Base-by-base conservation (phyloP, 2,329 filamentous ascomycete genomes). In the Penicillium sp. region DNA sequence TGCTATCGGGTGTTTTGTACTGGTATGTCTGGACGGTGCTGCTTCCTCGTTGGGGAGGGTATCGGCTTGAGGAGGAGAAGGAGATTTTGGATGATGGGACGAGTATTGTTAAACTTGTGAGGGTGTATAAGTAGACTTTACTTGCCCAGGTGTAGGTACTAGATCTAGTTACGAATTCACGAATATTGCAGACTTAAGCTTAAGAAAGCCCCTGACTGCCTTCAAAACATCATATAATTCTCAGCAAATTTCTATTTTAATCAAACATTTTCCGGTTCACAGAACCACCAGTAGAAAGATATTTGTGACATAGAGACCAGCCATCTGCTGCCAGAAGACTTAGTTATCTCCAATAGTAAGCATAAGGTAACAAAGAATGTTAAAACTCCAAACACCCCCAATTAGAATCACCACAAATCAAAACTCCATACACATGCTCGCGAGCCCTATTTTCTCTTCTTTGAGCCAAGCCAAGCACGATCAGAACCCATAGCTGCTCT, bases 11-110 rank as follows among this genome's bases (percentile, higher is more conserved):
- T 0, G 61, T 84, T 0, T 1, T 80, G 0, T 89, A 89, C 62
- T 89, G 86, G 87, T 83, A 80, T 54, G 53, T 86, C 1, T 86
- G 82, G 79, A 83, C 83, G 0, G 73, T 81, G 3, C 55, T 80
- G 1, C 63, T 88, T 19, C 86, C 87, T 1, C 71, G 67, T 35
- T 78, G 77, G 68, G 74, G 78, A 42, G 77, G 78, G 0, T 87
- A 87, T 61, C 76, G 64, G 12, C 67, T 89, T 1, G 82, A 86
- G 58, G 84, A 88, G 57, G 75, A 79, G 48, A 72, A 72, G 2
- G 78, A 79, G 31, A 71, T 82, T 0, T 66, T 89, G 16, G 73
- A 75, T 18, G 86, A 89, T 65, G 86, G 86, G 0, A 89, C 83
- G 0, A 78, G 75, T 1, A 77, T 89, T 43, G 88, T 81, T 0